Conservation (phyloP, 2,329 filamentous ascomycete species). For the Salinomyces thailandicus region DNA sequence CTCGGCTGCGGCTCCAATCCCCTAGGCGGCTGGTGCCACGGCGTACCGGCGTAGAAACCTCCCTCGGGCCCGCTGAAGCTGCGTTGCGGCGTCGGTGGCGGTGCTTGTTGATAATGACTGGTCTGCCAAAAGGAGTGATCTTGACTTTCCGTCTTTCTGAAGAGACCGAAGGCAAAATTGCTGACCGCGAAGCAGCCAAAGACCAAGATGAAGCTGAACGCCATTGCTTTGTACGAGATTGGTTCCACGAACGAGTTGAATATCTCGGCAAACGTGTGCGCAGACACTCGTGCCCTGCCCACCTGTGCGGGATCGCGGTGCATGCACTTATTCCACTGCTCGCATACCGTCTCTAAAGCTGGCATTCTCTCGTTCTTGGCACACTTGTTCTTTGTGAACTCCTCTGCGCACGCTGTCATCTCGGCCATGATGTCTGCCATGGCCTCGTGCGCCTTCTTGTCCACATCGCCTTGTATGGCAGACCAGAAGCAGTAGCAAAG, state of each 20-base stretch:
- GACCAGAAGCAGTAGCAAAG: constrained; percentile 58
- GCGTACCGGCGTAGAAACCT: constrained; percentile 18
- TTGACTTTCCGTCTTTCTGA: constrained; percentile 1
- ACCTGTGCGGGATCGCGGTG: constrained; percentile 67
- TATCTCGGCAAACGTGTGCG: constrained; percentile 81
- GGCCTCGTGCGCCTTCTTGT: constrained; percentile 58
- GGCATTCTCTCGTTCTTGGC: constrained; percentile 55
- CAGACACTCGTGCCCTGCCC: constrained; percentile 69
- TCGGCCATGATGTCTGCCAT: constrained; percentile 57
- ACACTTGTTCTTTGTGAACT: constrained; percentile 71
- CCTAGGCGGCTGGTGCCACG: constrained; percentile 19
- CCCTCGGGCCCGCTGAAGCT: constrained; percentile 21
- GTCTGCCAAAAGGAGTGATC: background rate
- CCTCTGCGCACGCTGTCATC: constrained; percentile 60
- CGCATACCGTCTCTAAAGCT: constrained; percentile 61
- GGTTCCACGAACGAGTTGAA: constrained; percentile 89
- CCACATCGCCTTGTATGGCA: constrained; percentile 64
- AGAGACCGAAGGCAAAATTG: constrained; percentile 45
- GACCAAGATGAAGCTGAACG: constrained; percentile 40
- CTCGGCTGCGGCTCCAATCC: constrained; percentile 24
- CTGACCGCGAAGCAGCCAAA: constrained; percentile 46
- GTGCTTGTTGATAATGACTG: constrained; percentile 14
- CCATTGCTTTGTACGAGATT: constrained; percentile 75
- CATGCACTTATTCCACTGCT: constrained; percentile 82
- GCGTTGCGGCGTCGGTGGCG: constrained; percentile 26